Conservation (phyloP, 129 eudicot species). For the Scalesia atractyloides region DNA sequence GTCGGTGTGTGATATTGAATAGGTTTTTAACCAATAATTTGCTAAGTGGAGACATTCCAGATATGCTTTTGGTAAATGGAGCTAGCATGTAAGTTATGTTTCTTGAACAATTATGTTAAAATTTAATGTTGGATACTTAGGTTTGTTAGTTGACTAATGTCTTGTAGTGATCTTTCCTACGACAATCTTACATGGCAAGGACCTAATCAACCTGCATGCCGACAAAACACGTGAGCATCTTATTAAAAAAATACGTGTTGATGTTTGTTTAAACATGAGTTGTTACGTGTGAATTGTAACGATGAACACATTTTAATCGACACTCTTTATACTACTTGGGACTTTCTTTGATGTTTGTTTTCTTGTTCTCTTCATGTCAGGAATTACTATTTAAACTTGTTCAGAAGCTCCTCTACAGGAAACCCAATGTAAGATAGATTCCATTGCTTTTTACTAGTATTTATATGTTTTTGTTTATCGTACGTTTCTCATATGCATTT, state of each 20-base stretch:
- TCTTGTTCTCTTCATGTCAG: slow-evolving; percentile 28
- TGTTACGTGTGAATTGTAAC: not conserved
- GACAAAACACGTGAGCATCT: slow-evolving; percentile 49
- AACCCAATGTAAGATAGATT: slow-evolving; percentile 50
- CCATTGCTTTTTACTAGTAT: slow-evolving; percentile 13
- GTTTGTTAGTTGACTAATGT: slow-evolving; percentile 13
- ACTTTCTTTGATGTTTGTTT: not conserved
- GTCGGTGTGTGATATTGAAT: slow-evolving; percentile 23
- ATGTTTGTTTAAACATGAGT: not conserved
- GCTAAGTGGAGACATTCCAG: slow-evolving; percentile 79
- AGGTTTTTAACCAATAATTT: slow-evolving; percentile 74
- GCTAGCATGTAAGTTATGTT: slow-evolving; percentile 63
- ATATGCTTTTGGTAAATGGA: slow-evolving; percentile 65
- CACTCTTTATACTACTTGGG: not conserved
- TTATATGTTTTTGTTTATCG: not conserved
- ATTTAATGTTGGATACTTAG: not conserved
- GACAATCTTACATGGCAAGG: slow-evolving; percentile 83
- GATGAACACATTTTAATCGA: not conserved
- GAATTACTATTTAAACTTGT: slow-evolving; percentile 68
- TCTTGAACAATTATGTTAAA: not conserved
- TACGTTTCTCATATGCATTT: not conserved
- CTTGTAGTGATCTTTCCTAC: slow-evolving; percentile 86
- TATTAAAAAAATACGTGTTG: too few species aligned
- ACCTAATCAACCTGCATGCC: slow-evolving; percentile 63
- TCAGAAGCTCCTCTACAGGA: slow-evolving; percentile 57